Evolutionary conservation across 2,329 filamentous ascomycete species (phyloP).

Genomic region (Gyromitra esculenta): DNA sequence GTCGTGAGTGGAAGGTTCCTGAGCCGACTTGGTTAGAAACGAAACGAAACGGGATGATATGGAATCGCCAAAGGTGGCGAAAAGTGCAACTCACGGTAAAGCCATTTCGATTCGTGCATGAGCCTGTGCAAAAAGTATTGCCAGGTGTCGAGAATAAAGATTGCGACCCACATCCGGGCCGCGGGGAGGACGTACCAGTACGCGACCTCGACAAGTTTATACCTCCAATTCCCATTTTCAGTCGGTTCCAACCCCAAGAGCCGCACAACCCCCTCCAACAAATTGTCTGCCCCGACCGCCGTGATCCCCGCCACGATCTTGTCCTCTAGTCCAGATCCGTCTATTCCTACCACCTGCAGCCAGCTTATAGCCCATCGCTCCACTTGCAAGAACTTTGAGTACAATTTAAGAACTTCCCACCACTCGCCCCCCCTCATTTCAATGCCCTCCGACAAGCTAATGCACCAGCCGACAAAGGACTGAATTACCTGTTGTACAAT

Average conservation of each 20-base stretch:
- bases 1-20: conserved; percentile 91
- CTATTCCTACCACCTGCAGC: conserved; percentile 75
- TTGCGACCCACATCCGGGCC: conserved; percentile 78
- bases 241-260: conserved; percentile 66
- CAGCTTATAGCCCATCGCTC: conserved; percentile 81
- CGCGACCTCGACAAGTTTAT: conserved; percentile 72
- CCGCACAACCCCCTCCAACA: conserved; percentile 74
- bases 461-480: conserved; percentile 72
- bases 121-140: conserved; percentile 96
- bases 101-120: conserved; percentile 98
- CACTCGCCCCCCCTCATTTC: conserved; percentile 80
- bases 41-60: conserved; percentile 11
- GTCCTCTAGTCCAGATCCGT: conserved; percentile 70
- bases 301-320: conserved; percentile 51
- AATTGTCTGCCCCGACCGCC: conserved; percentile 80
- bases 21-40: conserved; percentile 42
- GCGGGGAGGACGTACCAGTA: conserved; percentile 82
- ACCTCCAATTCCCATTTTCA: conserved; percentile 58
- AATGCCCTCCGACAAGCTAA: conserved; percentile 77
- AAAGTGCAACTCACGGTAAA: conserved; percentile 77
- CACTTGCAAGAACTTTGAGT: conserved; percentile 66
- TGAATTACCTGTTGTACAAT: conserved; percentile 92
- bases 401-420: conserved; percentile 72
- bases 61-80: not conserved
- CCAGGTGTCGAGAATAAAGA: conserved; percentile 89